Evolutionary conservation across 768 basidiomycete species (phyloP), one percentile per base, ranked within the genome.

Genomic region (Boletales sp.): DNA sequence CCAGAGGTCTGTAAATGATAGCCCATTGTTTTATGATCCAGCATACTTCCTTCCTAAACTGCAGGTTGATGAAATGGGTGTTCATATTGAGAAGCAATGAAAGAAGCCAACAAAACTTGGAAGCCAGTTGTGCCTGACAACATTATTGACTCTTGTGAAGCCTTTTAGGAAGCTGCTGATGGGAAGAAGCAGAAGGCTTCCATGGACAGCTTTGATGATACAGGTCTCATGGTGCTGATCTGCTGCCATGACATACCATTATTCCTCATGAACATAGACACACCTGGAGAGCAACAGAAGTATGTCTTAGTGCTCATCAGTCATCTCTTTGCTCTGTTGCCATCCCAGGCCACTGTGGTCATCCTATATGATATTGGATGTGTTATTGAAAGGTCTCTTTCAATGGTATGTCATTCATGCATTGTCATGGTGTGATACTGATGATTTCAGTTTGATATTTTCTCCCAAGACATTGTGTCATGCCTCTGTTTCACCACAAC

Each of bases 81-180:
- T 36, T 1, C 53, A 51, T 0, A 72, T 76, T 2, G 54, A 57
- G 1, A 6, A 21, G 0, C 54, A 57, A 9, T 38, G 62, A 4
- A 70, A 66, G 44, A 49, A 34, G 17, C 48, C 53, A 3, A 12
- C 33, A 34, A 34, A 34, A 12, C 1, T 32, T 49, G 10, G 0
- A 58, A 50, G 0, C 33, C 33, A 34, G 14, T 48, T 18, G 65
- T 74, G 0, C 71, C 71, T 1, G 59, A 74, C 28, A 59, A 59
- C 5, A 70, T 68, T 0, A 41, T 76, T 2, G 67, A 75, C 75
- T 74, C 21, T 41, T 76, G 74, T 19, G 42, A 74, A 45, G n/a
- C 51, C 2, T 61, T 65, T 3, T 49, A 53, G 6, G 28, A 53
- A 21, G 53, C 36, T 5, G 28, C 48, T 1, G 33, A 49, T 31